These are phyloP conservation scores for Leccinum subrobustum DNA, from an alignment of 1,284 basidiomycete genomes.

Conservation along the genomic window DNA sequence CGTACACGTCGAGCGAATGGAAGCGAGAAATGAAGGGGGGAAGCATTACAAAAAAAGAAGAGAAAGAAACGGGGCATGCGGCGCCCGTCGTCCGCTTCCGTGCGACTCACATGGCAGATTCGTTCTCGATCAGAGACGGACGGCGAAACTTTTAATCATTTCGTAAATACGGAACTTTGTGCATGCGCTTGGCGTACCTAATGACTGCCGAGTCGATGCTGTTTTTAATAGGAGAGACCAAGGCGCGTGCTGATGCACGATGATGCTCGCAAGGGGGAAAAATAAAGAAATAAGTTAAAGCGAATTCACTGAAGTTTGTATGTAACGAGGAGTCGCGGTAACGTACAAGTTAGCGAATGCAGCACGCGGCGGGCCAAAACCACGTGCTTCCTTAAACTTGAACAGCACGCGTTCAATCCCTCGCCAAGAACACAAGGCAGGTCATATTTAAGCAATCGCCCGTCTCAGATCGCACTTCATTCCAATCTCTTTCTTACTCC, in stretches of 20 bases:
- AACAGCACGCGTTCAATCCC: conserved; percentile 7
- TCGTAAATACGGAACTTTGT: conserved; percentile 5
- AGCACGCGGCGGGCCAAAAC: conserved; percentile 2
- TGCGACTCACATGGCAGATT: conserved; percentile 1
- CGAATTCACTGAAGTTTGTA: not conserved
- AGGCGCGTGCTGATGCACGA: conserved; percentile 6
- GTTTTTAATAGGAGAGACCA: conserved; percentile 2
- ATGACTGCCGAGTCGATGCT: not conserved
- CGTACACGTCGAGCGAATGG: conserved; percentile 3
- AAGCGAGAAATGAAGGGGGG: not conserved
- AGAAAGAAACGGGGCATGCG: not conserved
- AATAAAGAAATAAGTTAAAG: not conserved
- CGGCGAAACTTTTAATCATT: not conserved
- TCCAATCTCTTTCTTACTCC: not conserved
- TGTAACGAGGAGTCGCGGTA: not conserved
- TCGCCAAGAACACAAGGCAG: conserved; percentile 31
- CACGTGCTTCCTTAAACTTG: conserved; percentile 25
- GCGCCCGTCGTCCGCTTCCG: not conserved
- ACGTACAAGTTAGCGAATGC: not conserved
- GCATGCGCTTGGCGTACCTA: not conserved
- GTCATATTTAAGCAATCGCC: conserved; percentile 29
- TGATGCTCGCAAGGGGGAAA: not conserved
- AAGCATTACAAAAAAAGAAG: not conserved
- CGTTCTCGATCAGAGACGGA: not conserved
- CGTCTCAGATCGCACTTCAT: conserved; percentile 3